Percentiles rank a stretch among this genome's conserved stretches.
These are phyloP conservation scores for Schizosaccharomyces pombe DNA, from an alignment of 805 yeast species.

Conservation along the genomic window DNA sequence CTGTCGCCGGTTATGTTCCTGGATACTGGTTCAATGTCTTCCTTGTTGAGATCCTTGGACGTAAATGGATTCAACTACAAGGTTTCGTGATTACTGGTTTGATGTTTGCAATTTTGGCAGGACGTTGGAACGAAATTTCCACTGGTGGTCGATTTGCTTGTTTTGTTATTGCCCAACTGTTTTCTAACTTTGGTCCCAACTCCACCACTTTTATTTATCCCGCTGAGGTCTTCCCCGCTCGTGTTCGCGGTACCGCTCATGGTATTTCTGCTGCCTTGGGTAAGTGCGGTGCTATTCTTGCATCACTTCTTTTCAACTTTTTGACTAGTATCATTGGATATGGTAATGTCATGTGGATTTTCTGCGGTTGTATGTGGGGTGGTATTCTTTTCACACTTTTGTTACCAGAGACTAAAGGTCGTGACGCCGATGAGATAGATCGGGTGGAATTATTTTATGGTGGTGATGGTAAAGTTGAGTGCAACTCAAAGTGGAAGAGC, in stretches of 20 bases:
- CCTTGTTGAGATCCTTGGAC: conserved; percentile 56
- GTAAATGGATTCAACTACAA: conserved; percentile 57
- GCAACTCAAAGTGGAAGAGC: too few relatives aligned
- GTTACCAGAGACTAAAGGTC: not conserved
- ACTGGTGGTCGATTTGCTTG: conserved; percentile 49
- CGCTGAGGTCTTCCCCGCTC: conserved; percentile 81
- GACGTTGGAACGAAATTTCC: conserved; percentile 49
- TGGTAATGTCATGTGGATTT: not conserved
- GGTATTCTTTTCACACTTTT: not conserved
- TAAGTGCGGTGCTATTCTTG: conserved; percentile 81
- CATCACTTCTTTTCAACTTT: conserved; percentile 14
- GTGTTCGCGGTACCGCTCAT: conserved; percentile 87
- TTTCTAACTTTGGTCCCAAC: conserved; percentile 84
- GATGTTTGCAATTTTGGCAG: conserved; percentile 60
- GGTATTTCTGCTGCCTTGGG: conserved; percentile 87
- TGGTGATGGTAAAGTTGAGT: too few relatives aligned
- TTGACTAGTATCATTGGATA: not conserved
- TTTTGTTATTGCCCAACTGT: conserved; percentile 62
- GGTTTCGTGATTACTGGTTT: conserved; percentile 54
- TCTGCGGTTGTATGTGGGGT: not conserved
- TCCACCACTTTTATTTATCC: conserved; percentile 78
- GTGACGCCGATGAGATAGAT: conserved; percentile 3
- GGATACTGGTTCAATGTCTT: conserved; percentile 79
- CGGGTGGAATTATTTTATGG: too few relatives aligned
- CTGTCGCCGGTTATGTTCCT: conserved; percentile 87